Percentiles rank a stretch among this genome's conserved stretches.
Evolutionary conservation across 306 rosid species (phyloP).

Genomic region (Geum urbanum): DNA sequence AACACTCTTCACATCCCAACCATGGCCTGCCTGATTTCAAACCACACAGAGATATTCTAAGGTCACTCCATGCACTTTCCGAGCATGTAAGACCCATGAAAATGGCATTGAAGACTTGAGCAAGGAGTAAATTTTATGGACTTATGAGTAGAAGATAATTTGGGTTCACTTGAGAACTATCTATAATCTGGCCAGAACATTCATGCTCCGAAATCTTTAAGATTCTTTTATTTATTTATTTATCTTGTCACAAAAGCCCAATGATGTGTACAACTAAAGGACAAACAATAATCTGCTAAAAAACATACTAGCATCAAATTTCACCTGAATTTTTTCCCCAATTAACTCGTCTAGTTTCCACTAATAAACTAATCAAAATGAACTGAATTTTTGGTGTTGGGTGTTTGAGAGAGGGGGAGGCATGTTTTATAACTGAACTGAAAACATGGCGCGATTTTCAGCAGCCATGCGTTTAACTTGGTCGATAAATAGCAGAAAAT

Average conservation of each 20-base stretch:
- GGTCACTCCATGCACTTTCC: slow-evolving; percentile 38
- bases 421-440: no score
- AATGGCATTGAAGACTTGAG: neutral
- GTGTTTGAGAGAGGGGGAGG: no score
- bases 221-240: neutral
- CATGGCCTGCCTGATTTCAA: slow-evolving; percentile 99
- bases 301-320: neutral
- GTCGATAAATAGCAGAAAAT: neutral
- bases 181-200: neutral
- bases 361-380: no score
- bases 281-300: neutral
- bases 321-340: no score
- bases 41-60: slow-evolving; percentile 35
- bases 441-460: neutral
- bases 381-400: no score
- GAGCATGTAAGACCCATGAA: slow-evolving; percentile 4
- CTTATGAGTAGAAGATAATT: slow-evolving; percentile 3
- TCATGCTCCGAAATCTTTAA: neutral
- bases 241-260: neutral
- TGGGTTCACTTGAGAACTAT: no score
- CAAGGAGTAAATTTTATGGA: slow-evolving; percentile 7
- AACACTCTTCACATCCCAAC: slow-evolving; percentile 99
- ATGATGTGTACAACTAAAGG: neutral
- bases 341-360: no score
- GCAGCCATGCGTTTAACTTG: neutral